Evolutionary conservation across 1,284 basidiomycete species (phyloP).

Genomic region (Austroboletus sp.): DNA sequence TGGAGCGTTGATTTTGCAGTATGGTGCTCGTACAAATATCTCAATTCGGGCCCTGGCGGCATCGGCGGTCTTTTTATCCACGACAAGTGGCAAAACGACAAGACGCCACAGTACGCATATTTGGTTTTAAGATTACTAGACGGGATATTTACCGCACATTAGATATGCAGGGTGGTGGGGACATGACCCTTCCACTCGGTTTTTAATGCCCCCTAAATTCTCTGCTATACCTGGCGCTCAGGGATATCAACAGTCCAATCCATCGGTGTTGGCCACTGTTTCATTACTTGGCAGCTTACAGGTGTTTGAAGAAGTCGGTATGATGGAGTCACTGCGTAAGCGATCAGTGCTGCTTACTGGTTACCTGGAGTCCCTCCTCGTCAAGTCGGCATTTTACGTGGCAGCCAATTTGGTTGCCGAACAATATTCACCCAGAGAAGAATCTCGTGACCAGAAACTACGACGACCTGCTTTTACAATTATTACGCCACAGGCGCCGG

Average conservation of each 20-base stretch:
- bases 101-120: conserved; percentile 50
- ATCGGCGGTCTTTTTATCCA: conserved; percentile 92
- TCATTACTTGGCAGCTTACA: conserved; percentile 77
- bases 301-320: conserved; percentile 71
- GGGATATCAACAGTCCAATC: conserved; percentile 94
- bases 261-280: conserved; percentile 73
- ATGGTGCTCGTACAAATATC: conserved; percentile 97
- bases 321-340: conserved; percentile 61
- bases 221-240: conserved; percentile 83
- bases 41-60: conserved; percentile 91
- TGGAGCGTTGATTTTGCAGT: conserved; percentile 96
- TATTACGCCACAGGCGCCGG: conserved; percentile 69
- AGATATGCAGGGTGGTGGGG: conserved; percentile 98
- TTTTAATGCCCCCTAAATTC: conserved; percentile 84
- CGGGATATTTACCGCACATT: conserved; percentile 7
- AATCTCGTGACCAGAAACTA: conserved; percentile 11
- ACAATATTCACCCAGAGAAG: conserved; percentile 26
- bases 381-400: conserved; percentile 57
- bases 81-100: conserved; percentile 64
- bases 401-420: conserved; percentile 36
- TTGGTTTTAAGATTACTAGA: conserved; percentile 10
- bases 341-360: conserved; percentile 69
- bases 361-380: conserved; percentile 61
- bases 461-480: conserved; percentile 65
- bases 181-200: conserved; percentile 80